Percentiles rank a stretch among this genome's conserved stretches.
These are phyloP conservation scores for Pyrus communis DNA, from an alignment of 306 rosid genomes.

Conservation along the genomic window DNA sequence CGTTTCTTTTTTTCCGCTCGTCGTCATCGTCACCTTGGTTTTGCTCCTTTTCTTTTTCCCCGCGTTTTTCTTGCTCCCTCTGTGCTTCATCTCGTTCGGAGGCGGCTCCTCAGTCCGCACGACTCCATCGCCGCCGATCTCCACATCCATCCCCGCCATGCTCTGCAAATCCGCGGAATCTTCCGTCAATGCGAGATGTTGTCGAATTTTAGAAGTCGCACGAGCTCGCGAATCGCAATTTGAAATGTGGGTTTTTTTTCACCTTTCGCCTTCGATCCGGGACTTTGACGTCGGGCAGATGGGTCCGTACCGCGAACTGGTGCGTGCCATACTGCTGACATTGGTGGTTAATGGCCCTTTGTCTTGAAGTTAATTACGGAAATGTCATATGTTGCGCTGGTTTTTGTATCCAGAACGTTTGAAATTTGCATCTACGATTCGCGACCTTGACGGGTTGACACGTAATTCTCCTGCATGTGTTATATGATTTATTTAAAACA, in stretches of 20 bases:
- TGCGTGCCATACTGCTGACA: too few species aligned
- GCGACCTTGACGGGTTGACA: neutral
- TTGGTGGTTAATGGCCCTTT: neutral
- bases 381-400: neutral
- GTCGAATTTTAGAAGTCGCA: neutral
- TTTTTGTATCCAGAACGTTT: neutral
- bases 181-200: neutral
- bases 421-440: neutral
- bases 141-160: slow-evolving; percentile 33
- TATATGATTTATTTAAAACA: neutral
- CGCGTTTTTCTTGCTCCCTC: neutral
- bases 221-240: neutral
- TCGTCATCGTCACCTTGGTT: neutral
- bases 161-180: neutral
- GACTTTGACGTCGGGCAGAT: neutral
- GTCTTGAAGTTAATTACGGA: neutral
- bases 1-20: neutral
- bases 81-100: slow-evolving; percentile 4
- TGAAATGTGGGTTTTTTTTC: neutral
- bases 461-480: neutral
- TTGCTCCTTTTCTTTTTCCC: slow-evolving; percentile 13
- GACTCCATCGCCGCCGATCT: neutral
- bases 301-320: neutral
- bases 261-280: neutral
- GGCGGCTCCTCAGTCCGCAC: neutral